These are phyloP conservation scores for Phaseolus coccineus DNA, from an alignment of 331 rosid genomes.

Conservation along the genomic window DNA sequence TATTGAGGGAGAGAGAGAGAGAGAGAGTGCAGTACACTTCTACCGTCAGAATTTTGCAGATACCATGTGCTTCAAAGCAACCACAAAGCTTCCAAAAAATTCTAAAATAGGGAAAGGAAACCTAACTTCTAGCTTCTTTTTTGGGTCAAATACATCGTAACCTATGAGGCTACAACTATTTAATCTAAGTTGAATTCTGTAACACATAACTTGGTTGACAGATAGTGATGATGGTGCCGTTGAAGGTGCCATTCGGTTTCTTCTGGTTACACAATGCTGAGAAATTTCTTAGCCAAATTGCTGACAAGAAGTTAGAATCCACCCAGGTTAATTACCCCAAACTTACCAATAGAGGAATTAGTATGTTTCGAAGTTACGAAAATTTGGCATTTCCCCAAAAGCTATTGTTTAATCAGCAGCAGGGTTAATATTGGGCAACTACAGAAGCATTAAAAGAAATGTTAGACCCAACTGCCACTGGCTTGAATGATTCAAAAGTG, in stretches of 20 bases:
- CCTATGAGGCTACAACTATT: background rate
- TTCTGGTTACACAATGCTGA: background rate
- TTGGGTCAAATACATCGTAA: background rate
- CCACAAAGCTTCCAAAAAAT: conserved; percentile 22
- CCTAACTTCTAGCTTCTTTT: background rate
- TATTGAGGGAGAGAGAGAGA: background rate
- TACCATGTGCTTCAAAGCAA: conserved; percentile 46
- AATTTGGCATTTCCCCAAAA: background rate
- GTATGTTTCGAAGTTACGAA: background rate
- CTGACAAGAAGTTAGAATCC: background rate
- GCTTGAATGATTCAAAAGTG: conserved; percentile 46
- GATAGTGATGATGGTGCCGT: background rate
- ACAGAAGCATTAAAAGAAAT: conserved; percentile 48
- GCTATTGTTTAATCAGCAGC: conserved; percentile 26
- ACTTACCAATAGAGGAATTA: background rate
- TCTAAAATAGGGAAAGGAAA: conserved; percentile 11
- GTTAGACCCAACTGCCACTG: conserved; percentile 65
- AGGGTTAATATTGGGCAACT: conserved; percentile 22
- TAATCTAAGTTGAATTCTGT: conserved; percentile 13
- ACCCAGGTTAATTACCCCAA: background rate
- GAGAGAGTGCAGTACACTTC: conserved; percentile 21
- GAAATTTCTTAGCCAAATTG: conserved; percentile 10
- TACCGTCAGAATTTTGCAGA: conserved; percentile 43
- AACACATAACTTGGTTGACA: background rate
- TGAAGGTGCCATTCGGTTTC: background rate